These are phyloP conservation scores for Phyllachora maydis DNA, from an alignment of 2,329 filamentous ascomycete genomes.

Conservation along the genomic window DNA sequence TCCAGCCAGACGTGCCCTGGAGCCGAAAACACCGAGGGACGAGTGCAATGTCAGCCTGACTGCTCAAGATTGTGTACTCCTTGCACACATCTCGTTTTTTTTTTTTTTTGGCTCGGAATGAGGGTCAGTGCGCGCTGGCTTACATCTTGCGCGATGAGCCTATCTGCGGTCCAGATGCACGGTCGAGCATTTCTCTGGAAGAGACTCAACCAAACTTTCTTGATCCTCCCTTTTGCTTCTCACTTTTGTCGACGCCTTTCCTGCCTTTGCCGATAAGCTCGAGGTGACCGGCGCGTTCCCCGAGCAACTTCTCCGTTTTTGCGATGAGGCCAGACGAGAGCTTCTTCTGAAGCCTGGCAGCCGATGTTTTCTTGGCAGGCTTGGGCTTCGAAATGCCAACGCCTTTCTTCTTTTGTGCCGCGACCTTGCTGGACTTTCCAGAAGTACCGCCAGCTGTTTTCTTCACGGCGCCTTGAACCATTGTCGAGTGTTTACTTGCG, in stretches of 20 bases:
- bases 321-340: slow-evolving; percentile 30
- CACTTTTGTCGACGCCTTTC: slow-evolving; percentile 14
- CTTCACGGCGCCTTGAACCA: slow-evolving; percentile 35
- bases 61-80: no score
- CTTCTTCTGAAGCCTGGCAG: slow-evolving; percentile 33
- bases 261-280: slow-evolving; percentile 37
- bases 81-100: no score
- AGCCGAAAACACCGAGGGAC: no score
- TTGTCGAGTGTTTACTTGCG: no score
- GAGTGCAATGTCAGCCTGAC: no score
- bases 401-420: slow-evolving; percentile 17
- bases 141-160: no score
- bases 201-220: slow-evolving; percentile 30
- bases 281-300: slow-evolving; percentile 36
- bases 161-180: no score
- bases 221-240: slow-evolving; percentile 22
- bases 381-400: slow-evolving; percentile 9
- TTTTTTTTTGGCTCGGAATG: no score
- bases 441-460: slow-evolving; percentile 18
- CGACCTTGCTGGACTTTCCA: slow-evolving; percentile 13
- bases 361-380: slow-evolving; percentile 15
- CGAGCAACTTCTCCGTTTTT: slow-evolving; percentile 35
- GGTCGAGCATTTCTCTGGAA: not conserved
- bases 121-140: no score
- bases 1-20: no score